Evolutionary conservation across 1,284 basidiomycete species (phyloP).

Genomic region (Microbotryum lychnidis-dioicae): DNA sequence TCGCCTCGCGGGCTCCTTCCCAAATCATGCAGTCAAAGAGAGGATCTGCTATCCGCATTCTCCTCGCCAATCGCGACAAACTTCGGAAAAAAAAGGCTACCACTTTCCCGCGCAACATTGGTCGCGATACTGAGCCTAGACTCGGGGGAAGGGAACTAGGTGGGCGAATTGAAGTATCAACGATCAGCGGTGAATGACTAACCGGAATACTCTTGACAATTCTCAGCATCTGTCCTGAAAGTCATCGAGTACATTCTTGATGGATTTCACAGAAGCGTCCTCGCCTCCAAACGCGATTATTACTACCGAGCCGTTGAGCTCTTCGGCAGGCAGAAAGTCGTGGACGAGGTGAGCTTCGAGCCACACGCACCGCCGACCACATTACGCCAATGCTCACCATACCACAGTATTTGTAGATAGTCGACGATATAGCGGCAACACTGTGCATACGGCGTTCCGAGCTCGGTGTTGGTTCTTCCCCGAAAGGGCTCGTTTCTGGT

Average conservation of each 20-base stretch:
- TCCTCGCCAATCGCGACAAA: constrained; percentile 5
- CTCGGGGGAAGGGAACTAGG: constrained; percentile 19
- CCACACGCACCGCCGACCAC: background rate
- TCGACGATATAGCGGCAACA: constrained; percentile 79
- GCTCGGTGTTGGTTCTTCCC: constrained; percentile 73
- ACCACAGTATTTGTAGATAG: constrained; percentile 50
- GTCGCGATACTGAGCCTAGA: constrained; percentile 1
- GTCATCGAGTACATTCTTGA: constrained; percentile 25
- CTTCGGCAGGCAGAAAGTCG: constrained; percentile 63
- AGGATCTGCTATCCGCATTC: constrained; percentile 3
- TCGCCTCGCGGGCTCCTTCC: background rate
- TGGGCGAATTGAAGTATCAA: background rate
- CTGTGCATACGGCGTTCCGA: constrained; percentile 62
- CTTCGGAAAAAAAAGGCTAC: background rate
- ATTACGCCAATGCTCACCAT: background rate
- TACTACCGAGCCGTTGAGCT: constrained; percentile 73
- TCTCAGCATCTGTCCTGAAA: constrained; percentile 13
- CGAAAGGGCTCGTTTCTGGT: constrained; percentile 76
- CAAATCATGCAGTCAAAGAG: background rate
- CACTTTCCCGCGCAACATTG: constrained; percentile 14
- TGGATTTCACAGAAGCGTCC: constrained; percentile 1
- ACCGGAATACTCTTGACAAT: no score
- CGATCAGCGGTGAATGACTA: no score
- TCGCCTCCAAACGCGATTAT: constrained; percentile 52
- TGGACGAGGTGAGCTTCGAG: constrained; percentile 55